These are phyloP conservation scores for Fusarium multiceps DNA, from an alignment of 2,329 filamentous ascomycete species.

Conservation along the genomic window DNA sequence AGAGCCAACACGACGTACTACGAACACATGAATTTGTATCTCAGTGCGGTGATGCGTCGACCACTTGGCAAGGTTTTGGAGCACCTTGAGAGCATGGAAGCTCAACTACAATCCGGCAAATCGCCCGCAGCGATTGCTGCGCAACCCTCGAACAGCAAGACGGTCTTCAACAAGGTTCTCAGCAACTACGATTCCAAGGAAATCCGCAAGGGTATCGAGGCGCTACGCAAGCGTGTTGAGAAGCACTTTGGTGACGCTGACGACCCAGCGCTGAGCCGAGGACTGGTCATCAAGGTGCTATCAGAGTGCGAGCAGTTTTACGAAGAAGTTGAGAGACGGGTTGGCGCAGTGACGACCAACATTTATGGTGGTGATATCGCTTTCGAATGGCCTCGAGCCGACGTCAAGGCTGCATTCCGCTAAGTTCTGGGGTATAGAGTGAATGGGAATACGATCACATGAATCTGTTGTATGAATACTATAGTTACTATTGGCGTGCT, in stretches of 20 bases:
- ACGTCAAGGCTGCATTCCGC: slow-evolving; percentile 70
- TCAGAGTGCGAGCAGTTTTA: slow-evolving; percentile 73
- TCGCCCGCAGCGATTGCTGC: slow-evolving; percentile 73
- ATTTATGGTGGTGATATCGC: slow-evolving; percentile 73
- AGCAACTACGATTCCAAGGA: slow-evolving; percentile 84
- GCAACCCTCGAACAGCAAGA: slow-evolving; percentile 85
- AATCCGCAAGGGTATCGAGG: slow-evolving; percentile 88
- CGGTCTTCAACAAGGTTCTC: slow-evolving; percentile 87
- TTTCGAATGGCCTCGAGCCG: slow-evolving; percentile 73
- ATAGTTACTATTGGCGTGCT: slow-evolving; percentile 27
- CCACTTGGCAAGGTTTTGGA: slow-evolving; percentile 92
- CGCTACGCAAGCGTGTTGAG: slow-evolving; percentile 89
- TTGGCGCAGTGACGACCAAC: slow-evolving; percentile 69
- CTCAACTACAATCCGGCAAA: slow-evolving; percentile 70
- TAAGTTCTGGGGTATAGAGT: slow-evolving; percentile 27
- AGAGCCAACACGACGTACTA: slow-evolving; percentile 81
- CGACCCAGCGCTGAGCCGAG: slow-evolving; percentile 72
- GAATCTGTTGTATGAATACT: slow-evolving; percentile 36
- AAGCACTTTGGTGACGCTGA: slow-evolving; percentile 97
- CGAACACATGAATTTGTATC: slow-evolving; percentile 89
- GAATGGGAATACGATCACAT: slow-evolving; percentile 33
- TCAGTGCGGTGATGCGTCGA: slow-evolving; percentile 86
- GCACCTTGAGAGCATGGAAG: slow-evolving; percentile 89
- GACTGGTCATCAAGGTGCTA: slow-evolving; percentile 68
- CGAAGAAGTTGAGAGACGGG: slow-evolving; percentile 69